These are phyloP conservation scores for Ceratobasidium sp. DNA, from an alignment of 1,284 basidiomycete genomes.

Conservation along the genomic window DNA sequence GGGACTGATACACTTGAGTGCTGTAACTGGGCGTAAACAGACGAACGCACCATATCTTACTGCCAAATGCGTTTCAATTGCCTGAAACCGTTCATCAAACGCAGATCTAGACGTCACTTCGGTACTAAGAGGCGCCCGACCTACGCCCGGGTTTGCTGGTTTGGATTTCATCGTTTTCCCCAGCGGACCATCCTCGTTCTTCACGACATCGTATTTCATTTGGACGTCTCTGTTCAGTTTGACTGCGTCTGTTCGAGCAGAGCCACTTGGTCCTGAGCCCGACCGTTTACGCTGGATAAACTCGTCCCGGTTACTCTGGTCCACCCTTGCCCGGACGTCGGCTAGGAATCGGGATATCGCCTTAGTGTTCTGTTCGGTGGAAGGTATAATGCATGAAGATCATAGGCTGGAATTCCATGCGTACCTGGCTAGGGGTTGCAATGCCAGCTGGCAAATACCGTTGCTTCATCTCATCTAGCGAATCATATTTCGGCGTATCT, in stretches of 20 bases:
- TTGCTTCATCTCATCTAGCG: slow-evolving; percentile 69
- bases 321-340: slow-evolving; percentile 68
- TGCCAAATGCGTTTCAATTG: slow-evolving; percentile 71
- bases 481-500: slow-evolving; percentile 46
- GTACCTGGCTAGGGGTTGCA: slow-evolving; percentile 59
- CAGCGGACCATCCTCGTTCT: slow-evolving; percentile 76
- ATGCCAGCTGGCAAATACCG: slow-evolving; percentile 60
- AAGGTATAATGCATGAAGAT: too few relatives aligned
- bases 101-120: slow-evolving; percentile 60
- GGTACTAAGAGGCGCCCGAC: slow-evolving; percentile 45
- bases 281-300: slow-evolving; percentile 66
- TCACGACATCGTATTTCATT: slow-evolving; percentile 82
- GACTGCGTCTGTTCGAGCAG: slow-evolving; percentile 74
- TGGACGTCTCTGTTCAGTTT: slow-evolving; percentile 71
- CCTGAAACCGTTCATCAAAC: slow-evolving; percentile 61
- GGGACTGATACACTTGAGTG: slow-evolving; percentile 60
- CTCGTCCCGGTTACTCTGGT: slow-evolving; percentile 74
- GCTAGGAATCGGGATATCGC: slow-evolving; percentile 73
- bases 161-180: slow-evolving; percentile 48
- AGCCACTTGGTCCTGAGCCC: slow-evolving; percentile 49
- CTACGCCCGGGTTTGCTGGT: slow-evolving; percentile 42
- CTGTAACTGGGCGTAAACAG: slow-evolving; percentile 1
- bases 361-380: slow-evolving; percentile 61
- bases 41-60: slow-evolving; percentile 67
- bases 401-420: slow-evolving; percentile 55